These are phyloP conservation scores for Barnettozyma vustinii DNA, from an alignment of 805 yeast species.

Conservation along the genomic window DNA sequence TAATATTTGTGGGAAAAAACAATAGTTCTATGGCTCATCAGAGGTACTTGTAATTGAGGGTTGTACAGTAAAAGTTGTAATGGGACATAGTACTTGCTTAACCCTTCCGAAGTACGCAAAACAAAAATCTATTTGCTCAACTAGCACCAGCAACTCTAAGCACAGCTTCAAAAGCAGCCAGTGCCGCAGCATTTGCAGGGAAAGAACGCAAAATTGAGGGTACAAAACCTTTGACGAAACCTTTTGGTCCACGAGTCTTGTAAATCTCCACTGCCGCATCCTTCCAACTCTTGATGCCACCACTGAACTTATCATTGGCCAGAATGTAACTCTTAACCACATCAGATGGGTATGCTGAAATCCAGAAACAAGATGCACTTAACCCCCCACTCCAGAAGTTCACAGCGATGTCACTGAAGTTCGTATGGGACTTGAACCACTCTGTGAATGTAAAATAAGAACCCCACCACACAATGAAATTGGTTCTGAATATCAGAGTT, in stretches of 20 bases:
- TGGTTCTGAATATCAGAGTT: conserved; percentile 82
- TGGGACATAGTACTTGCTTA: too few relatives aligned
- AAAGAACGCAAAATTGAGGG: conserved; percentile 79
- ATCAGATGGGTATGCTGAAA: conserved; percentile 83
- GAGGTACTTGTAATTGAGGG: too few relatives aligned
- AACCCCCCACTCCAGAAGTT: conserved; percentile 93
- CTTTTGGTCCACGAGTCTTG: conserved; percentile 52
- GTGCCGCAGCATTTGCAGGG: conserved; percentile 92
- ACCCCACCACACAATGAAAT: conserved; percentile 93
- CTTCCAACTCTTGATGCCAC: conserved; percentile 64
- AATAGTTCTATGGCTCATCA: too few relatives aligned
- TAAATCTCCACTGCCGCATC: conserved; percentile 70
- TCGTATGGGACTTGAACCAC: conserved; percentile 60
- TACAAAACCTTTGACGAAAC: conserved; percentile 75
- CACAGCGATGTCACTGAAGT: conserved; percentile 59
- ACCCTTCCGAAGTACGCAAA: not conserved
- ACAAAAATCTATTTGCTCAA: conserved; percentile 6
- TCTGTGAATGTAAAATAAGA: conserved; percentile 76
- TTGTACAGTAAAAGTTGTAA: too few relatives aligned
- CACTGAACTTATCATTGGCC: conserved; percentile 71
- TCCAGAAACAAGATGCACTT: conserved; percentile 84
- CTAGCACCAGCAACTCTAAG: conserved; percentile 45
- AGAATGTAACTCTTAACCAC: conserved; percentile 82
- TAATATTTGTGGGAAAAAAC: too few relatives aligned
- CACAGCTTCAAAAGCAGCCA: conserved; percentile 85